Evolutionary conservation across 768 basidiomycete species (phyloP).

Genomic region (Lyophyllum shimeji): DNA sequence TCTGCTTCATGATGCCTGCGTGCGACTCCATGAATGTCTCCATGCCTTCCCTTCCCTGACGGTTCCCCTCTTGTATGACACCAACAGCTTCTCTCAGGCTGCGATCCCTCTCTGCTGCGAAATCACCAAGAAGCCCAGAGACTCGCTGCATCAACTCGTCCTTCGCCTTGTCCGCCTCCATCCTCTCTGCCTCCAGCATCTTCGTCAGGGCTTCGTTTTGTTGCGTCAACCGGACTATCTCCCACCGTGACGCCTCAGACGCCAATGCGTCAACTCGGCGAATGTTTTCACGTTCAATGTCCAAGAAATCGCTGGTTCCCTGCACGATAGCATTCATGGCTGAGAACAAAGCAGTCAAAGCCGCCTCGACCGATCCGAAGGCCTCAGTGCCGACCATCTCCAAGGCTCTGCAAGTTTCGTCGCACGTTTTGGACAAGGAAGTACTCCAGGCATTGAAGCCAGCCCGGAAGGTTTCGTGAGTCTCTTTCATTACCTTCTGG

Average conservation of each 20-base stretch:
- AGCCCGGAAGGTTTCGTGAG: slow-evolving; percentile 50
- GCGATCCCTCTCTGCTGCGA: slow-evolving; percentile 65
- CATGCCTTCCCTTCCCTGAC: slow-evolving; percentile 51
- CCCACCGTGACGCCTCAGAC: slow-evolving; percentile 44
- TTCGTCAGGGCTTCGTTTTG: slow-evolving; percentile 68
- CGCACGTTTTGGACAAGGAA: slow-evolving; percentile 47
- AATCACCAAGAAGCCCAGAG: slow-evolving; percentile 69
- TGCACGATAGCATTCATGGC: slow-evolving; percentile 60
- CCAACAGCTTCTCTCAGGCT: slow-evolving; percentile 60
- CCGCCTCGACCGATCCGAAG: slow-evolving; percentile 53
- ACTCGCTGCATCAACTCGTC: slow-evolving; percentile 76
- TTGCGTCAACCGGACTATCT: slow-evolving; percentile 60
- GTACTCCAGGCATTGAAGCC: slow-evolving; percentile 58
- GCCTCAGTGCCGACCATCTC: slow-evolving; percentile 42
- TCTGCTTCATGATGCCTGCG: slow-evolving; percentile 39
- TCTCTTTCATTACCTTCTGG: slow-evolving; percentile 49
- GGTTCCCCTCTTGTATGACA: slow-evolving; percentile 54
- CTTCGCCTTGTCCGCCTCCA: slow-evolving; percentile 64
- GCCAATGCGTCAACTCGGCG: slow-evolving; percentile 48
- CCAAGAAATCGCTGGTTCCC: slow-evolving; percentile 58
- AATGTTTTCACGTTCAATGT: slow-evolving; percentile 51
- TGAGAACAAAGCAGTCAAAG: slow-evolving; percentile 55
- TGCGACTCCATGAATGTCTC: slow-evolving; percentile 49
- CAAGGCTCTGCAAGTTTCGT: slow-evolving; percentile 46
- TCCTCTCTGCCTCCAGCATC: slow-evolving; percentile 66